These are phyloP conservation scores for Entophlyctis luteolus DNA, from an alignment of 192 early-diverging fungal species.

Conservation along the genomic window DNA sequence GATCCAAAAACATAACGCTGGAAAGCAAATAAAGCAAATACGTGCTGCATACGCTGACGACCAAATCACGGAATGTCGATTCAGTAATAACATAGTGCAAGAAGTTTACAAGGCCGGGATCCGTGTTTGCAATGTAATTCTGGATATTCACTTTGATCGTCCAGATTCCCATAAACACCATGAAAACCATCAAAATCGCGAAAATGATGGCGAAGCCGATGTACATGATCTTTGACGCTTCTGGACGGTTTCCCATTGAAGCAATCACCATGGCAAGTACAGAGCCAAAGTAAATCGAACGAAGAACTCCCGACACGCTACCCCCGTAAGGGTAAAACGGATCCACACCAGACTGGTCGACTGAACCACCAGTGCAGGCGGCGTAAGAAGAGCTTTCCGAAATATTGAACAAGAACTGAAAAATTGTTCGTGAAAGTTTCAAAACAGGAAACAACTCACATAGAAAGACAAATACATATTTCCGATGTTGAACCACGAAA, in stretches of 20 bases:
- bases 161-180: slow-evolving; percentile 66
- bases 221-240: slow-evolving; percentile 81
- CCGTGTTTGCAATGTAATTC: slow-evolving; percentile 5
- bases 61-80: slow-evolving; percentile 45
- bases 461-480: slow-evolving; percentile 59
- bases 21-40: slow-evolving; percentile 46
- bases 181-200: slow-evolving; percentile 79
- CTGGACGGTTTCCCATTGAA: slow-evolving; percentile 92
- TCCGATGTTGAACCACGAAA: slow-evolving; percentile 48
- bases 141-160: slow-evolving; percentile 37
- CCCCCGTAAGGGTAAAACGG: slow-evolving; percentile 36
- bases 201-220: slow-evolving; percentile 75
- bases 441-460: slow-evolving; percentile 46
- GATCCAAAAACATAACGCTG: slow-evolving; percentile 41
- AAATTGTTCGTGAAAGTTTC: too few relatives aligned
- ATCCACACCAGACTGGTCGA: background rate
- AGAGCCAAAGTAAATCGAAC: slow-evolving; percentile 71
- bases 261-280: slow-evolving; percentile 81
- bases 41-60: slow-evolving; percentile 36
- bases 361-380: slow-evolving; percentile 3
- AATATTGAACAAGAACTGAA: slow-evolving; percentile 30
- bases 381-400: background rate
- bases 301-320: slow-evolving; percentile 61
- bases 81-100: slow-evolving; percentile 33
- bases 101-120: background rate